phyloP scores from a whole-genome alignment of 441 rosid species.

The Syzygium malaccense region DNA sequence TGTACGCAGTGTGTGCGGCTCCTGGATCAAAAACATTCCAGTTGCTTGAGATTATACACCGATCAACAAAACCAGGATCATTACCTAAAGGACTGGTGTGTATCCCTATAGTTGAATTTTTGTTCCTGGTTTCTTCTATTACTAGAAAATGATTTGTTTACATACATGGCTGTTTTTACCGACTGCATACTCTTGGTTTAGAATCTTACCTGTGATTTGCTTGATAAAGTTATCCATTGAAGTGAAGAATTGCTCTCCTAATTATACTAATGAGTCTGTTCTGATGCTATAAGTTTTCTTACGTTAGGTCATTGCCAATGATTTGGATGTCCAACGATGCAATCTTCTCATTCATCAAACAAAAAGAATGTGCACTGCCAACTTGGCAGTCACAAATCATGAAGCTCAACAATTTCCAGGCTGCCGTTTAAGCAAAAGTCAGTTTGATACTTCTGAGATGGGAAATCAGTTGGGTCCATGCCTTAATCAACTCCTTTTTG shows the following conservation, averaged over 20 bases:
- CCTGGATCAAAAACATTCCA: slow-evolving; percentile 99
- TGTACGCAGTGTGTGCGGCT: slow-evolving; percentile 85
- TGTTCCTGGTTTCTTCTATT: slow-evolving; percentile 4
- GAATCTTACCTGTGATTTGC: background rate
- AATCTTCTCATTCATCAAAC: slow-evolving; percentile 99
- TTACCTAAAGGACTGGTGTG: slow-evolving; percentile 73
- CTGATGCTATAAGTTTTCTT: background rate
- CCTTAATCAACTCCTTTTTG: slow-evolving; percentile 62
- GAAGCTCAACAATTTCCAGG: slow-evolving; percentile 98
- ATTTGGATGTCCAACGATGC: slow-evolving; percentile 92
- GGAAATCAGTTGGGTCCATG: slow-evolving; percentile 24
- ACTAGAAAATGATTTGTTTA: background rate
- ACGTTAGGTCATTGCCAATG: slow-evolving; percentile 81
- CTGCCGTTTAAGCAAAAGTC: slow-evolving; percentile 54
- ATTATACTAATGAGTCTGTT: background rate
- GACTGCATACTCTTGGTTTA: background rate
- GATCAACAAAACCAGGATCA: slow-evolving; percentile 56
- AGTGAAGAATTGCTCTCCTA: background rate
- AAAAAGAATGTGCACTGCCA: slow-evolving; percentile 94
- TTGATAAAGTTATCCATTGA: background rate
- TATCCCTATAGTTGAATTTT: background rate
- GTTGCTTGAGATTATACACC: slow-evolving; percentile 83
- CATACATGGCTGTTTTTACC: background rate
- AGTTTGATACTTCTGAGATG: slow-evolving; percentile 32
- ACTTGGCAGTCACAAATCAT: slow-evolving; percentile 87